These are phyloP conservation scores for Pseudogymnoascus verrucosus DNA, from an alignment of 2,329 filamentous ascomycete genomes.

Conservation along the genomic window DNA sequence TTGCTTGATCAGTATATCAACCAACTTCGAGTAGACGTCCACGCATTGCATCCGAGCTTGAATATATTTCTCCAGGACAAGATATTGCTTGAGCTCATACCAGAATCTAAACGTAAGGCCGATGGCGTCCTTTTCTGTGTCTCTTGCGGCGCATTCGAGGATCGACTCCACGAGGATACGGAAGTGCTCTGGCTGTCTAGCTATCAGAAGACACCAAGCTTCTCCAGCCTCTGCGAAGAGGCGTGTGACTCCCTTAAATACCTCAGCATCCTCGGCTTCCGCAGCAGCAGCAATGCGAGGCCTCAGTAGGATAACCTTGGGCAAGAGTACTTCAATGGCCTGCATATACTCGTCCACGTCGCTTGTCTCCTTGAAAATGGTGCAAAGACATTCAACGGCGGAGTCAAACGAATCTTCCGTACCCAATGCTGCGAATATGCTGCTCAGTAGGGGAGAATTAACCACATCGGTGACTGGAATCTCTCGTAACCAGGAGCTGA, in stretches of 20 bases:
- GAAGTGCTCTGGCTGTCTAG: slow-evolving; percentile 74
- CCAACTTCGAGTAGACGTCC: slow-evolving; percentile 78
- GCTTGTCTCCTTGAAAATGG: slow-evolving; percentile 82
- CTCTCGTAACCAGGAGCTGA: slow-evolving; percentile 93
- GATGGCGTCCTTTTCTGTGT: slow-evolving; percentile 84
- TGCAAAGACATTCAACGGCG: slow-evolving; percentile 85
- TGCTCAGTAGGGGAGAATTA: slow-evolving; percentile 73
- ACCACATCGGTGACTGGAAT: slow-evolving; percentile 78
- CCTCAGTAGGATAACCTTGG: slow-evolving; percentile 66
- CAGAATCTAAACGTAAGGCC: slow-evolving; percentile 94
- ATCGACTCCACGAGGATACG: slow-evolving; percentile 79
- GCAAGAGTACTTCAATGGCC: slow-evolving; percentile 75
- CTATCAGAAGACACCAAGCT: slow-evolving; percentile 87
- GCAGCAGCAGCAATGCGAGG: slow-evolving; percentile 69
- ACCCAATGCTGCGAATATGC: slow-evolving; percentile 70
- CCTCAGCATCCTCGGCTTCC: slow-evolving; percentile 74
- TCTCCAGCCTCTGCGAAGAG: slow-evolving; percentile 90
- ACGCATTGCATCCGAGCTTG: slow-evolving; percentile 68
- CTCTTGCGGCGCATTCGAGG: slow-evolving; percentile 81
- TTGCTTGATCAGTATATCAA: slow-evolving; percentile 87
- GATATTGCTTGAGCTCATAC: slow-evolving; percentile 96
- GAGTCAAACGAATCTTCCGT: slow-evolving; percentile 74
- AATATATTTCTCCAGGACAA: slow-evolving; percentile 84
- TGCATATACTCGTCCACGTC: slow-evolving; percentile 87
- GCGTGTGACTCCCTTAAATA: slow-evolving; percentile 80